A percentile compares a stretch with the other conserved stretches of the same genome.
phyloP scores from a whole-genome alignment of 768 basidiomycete genomes.

The Termitomyces sp. region DNA sequence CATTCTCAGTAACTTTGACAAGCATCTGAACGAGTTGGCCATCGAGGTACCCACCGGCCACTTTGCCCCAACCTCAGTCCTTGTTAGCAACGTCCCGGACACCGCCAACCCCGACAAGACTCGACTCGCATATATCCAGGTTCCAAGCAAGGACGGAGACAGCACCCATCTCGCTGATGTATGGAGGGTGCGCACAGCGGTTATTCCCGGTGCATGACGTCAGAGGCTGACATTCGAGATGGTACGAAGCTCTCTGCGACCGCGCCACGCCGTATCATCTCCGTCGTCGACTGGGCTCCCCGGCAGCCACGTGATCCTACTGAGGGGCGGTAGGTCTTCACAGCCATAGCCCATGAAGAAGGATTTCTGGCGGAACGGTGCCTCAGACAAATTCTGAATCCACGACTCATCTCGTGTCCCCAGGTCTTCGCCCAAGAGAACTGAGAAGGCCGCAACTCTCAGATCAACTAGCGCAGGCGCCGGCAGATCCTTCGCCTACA shows the following conservation, averaged over 20 bases:
- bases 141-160: conserved; percentile 59
- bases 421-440: conserved; percentile 91
- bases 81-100: conserved; percentile 65
- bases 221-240: conserved; percentile 54
- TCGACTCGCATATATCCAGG: conserved; percentile 76
- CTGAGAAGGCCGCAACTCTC: conserved; percentile 71
- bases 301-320: conserved; percentile 64
- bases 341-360: conserved; percentile 55
- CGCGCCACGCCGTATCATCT: conserved; percentile 76
- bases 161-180: conserved; percentile 66
- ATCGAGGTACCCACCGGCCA: conserved; percentile 36
- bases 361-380: conserved; percentile 52
- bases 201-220: background rate
- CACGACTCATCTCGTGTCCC: background rate
- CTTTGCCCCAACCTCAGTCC: conserved; percentile 41
- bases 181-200: conserved; percentile 57
- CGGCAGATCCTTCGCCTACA: conserved; percentile 66
- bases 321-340: conserved; percentile 57
- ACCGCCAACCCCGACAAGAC: conserved; percentile 80
- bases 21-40: conserved; percentile 49
- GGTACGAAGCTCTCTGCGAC: conserved; percentile 88
- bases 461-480: conserved; percentile 74
- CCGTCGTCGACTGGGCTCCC: conserved; percentile 93
- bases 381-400: background rate
- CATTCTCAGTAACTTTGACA: conserved; percentile 47